Evolutionary conservation across 176 grass and related monocot species (phyloP).

Genomic region (Rhynchospora pubera): DNA sequence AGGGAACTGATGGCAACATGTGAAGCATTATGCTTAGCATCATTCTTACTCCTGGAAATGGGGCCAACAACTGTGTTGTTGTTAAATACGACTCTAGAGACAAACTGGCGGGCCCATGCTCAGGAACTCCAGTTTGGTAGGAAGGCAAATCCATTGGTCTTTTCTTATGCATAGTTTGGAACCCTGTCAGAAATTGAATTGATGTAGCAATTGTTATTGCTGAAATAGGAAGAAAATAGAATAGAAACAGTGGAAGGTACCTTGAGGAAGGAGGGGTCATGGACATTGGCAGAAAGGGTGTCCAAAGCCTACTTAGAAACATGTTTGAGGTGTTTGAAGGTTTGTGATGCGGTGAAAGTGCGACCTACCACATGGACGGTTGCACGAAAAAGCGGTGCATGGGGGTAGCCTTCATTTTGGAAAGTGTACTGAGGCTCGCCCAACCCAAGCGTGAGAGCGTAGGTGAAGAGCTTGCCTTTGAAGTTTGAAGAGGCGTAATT

Average conservation of each 20-base stretch:
- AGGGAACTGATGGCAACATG: neutral
- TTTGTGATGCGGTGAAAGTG: constrained; percentile 24
- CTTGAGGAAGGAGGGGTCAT: constrained; percentile 29
- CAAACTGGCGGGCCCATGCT: neutral
- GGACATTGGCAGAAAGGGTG: neutral
- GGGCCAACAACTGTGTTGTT: neutral
- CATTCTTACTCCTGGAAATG: constrained; percentile 2
- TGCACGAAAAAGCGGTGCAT: constrained; percentile 35
- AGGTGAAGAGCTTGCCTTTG: constrained; percentile 5
- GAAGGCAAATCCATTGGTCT: neutral
- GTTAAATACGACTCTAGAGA: neutral
- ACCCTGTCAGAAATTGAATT: neutral
- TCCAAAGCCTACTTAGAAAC: constrained; percentile 46
- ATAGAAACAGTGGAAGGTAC: constrained; percentile 19
- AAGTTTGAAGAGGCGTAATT: too few relatives aligned
- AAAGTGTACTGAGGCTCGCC: constrained; percentile 30
- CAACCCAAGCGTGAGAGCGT: neutral
- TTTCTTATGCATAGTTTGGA: neutral
- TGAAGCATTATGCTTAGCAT: neutral
- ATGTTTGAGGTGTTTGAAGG: constrained; percentile 43
- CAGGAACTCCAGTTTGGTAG: neutral
- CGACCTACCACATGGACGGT: constrained; percentile 33
- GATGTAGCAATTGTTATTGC: neutral
- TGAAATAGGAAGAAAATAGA: neutral
- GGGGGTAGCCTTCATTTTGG: constrained; percentile 16